Evolutionary conservation across 192 early-diverging fungal species (phyloP), one percentile per base, ranked within the genome.

Genomic region (Glomus cerebriforme): DNA sequence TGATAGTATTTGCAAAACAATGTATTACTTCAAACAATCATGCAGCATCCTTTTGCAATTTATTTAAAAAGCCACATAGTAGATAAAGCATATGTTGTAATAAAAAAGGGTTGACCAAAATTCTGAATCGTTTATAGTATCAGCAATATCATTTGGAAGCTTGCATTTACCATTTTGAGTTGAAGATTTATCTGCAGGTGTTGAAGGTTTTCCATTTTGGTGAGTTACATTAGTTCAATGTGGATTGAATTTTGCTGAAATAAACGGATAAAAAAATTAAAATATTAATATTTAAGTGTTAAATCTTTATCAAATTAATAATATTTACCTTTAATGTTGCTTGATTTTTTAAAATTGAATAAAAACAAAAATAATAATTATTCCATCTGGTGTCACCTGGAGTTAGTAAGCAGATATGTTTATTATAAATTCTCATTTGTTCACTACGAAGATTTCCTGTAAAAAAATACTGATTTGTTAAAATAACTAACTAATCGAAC

Each of bases 41-140:
- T 58, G 71, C 24, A 49, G 45, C 15, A 73, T 73, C 58, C 15
- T 59, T 59, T n/a, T 73, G 71, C 47, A 73, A 73, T 29, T 32
- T 32, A 58, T 73, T 73, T 5, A 73, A 27, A 59, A 73, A 59
- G 3, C 32, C 13, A 59, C 49, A 73, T 7, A 59, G 29, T 22
- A 26, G 31, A 59, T 73, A 49, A 27, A 73, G 22, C n/a, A 69
- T 17, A 69, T 69, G 17, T 69, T 69, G 37, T 69, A 69, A 45
- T 31, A 22, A 69, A 69, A 69, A 39, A 69, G 15, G 6, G 15
- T 43, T 24, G 17, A 15, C 17, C 67, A 69, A 43, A 68, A 68
- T 68, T 37, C 7, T 37, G 66, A 39, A 68, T 68, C 35, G 22
- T 68, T 68, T n/a, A 68, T 69, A 69, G 34, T 43, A 69, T 69